Base-by-base conservation (phyloP, 1,284 basidiomycete species). In the Malassezia pachydermatis region DNA sequence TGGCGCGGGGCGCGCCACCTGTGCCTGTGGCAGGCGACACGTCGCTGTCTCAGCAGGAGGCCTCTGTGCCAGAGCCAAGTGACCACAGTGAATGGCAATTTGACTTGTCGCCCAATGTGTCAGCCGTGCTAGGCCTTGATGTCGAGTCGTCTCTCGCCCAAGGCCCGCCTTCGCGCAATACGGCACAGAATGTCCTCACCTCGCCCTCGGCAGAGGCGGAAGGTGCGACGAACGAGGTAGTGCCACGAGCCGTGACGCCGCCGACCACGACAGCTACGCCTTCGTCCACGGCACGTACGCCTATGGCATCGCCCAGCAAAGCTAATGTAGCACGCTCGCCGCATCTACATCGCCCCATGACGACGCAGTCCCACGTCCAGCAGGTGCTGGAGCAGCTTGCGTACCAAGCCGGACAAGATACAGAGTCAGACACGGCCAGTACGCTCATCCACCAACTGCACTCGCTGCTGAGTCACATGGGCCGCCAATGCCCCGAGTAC, bases 1-100 rank as follows among this genome's bases (percentile, higher is more conserved):
- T 35, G 4, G 30, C 16, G 32, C 41, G 47, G 3, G 34, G 25
- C 20, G n/a, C 17, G 19, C n/a, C 39, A 28, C 55, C n/a, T 13
- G n/a, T 9, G 14, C 19, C 41, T 23, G 36, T 13, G 3, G 36
- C 22, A 10, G 82, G 82, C 0, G 85, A 92, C 60, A 11, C 54
- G 57, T 45, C 57, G 59, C 39, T 58, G 61, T 45, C 47, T 58
- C 41, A 23, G 13, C 34, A 13, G 10, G 50, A 52, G 17, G 14
- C 28, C 16, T 41, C 37, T 4, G 13, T 52, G 23, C 27, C 33
- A 5, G 50, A 52, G n/a, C 32, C 50, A 11, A 52, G 50, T 28
- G 17, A 14, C 14, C 19, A 42, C 1, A 46, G 43, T 22, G 50
- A 47, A 11, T 52, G 50, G 50, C 17, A 23, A 11, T 52, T 52